Conservation (phyloP, 306 rosid genomes). For the Trichosanthes truncata region DNA sequence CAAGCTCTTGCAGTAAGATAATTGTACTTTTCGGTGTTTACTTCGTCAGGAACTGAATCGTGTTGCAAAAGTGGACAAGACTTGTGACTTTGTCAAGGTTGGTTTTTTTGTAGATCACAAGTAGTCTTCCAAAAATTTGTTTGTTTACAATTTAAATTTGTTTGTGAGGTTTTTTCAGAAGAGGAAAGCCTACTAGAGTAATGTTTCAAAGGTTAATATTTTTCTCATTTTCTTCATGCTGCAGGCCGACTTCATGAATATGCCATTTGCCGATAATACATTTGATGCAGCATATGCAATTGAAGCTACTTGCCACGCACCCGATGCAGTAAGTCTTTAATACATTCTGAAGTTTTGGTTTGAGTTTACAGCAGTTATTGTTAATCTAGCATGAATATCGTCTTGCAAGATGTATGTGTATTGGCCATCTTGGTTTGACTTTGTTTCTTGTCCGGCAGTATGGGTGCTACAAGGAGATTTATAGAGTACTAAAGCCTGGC, state of each 20-base stretch:
- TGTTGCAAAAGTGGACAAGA: slow-evolving; percentile 46
- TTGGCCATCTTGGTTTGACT: slow-evolving; percentile 11
- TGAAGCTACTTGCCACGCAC: slow-evolving; percentile 99
- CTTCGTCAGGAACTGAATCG: slow-evolving; percentile 58
- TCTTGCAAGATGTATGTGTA: not conserved
- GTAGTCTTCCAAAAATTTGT: not conserved
- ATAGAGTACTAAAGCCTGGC: slow-evolving; percentile 88
- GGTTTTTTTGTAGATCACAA: slow-evolving; percentile 9
- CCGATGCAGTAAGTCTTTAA: slow-evolving; percentile 62
- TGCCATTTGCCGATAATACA: slow-evolving; percentile 71
- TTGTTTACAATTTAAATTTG: not conserved
- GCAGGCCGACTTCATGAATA: slow-evolving; percentile 97
- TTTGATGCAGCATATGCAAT: slow-evolving; percentile 96
- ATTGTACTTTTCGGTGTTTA: not conserved
- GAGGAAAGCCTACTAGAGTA: not conserved
- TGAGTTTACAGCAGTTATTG: not conserved
- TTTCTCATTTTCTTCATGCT: slow-evolving; percentile 14
- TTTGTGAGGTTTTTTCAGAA: not conserved
- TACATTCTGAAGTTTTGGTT: not conserved
- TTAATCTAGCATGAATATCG: not conserved
- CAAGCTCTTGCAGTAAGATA: not conserved
- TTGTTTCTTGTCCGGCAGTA: slow-evolving; percentile 26
- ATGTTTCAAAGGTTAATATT: not conserved
- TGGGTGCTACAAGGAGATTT: slow-evolving; percentile 92
- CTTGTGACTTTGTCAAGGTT: slow-evolving; percentile 79